phyloP scores from a whole-genome alignment of 169 alveolate genomes.

The Besnoitia besnoiti region DNA sequence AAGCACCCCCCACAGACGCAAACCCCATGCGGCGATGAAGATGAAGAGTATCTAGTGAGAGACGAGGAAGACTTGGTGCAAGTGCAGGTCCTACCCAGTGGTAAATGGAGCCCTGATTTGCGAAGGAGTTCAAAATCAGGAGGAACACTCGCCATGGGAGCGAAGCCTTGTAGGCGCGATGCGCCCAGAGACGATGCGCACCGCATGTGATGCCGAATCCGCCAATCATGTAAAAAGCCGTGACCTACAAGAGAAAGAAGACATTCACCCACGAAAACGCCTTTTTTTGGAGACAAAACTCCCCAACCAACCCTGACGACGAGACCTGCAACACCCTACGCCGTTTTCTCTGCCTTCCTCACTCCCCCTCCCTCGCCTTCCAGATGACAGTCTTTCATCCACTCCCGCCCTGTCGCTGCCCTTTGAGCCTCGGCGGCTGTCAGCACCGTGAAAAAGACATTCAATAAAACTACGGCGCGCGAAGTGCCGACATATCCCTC shows the following conservation, averaged over 20 bases:
- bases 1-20: neutral
- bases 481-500: no score
- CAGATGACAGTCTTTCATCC: no score
- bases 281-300: no score
- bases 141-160: constrained; percentile 73
- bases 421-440: no score
- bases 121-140: constrained; percentile 81
- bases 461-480: no score
- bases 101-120: constrained; percentile 85
- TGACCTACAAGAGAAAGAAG: constrained; percentile 59
- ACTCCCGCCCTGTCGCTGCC: no score
- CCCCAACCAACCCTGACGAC: no score
- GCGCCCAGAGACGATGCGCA: constrained; percentile 89
- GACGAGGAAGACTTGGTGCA: neutral
- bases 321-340: no score
- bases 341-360: no score
- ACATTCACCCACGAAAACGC: neutral
- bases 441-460: no score
- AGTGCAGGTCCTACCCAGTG: constrained; percentile 82
- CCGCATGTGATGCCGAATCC: constrained; percentile 90
- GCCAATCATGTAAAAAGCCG: constrained; percentile 72
- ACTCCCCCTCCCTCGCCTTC: no score
- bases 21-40: constrained; percentile 25
- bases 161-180: constrained; percentile 83
- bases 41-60: neutral